phyloP scores from a whole-genome alignment of 192 early-diverging fungal genomes.

The Coemansia sp. region DNA sequence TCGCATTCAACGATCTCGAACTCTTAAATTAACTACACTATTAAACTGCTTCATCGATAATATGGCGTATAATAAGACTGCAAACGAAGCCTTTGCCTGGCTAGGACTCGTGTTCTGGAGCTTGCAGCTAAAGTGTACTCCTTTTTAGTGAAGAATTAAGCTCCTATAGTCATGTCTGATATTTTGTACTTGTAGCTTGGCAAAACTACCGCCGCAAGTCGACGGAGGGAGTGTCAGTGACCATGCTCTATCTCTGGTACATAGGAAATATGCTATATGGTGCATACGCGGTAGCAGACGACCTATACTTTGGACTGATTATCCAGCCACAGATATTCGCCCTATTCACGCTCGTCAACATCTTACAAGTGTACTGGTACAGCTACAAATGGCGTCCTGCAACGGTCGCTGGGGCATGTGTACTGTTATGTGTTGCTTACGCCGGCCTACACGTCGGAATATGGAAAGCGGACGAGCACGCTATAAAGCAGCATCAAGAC shows the following conservation, averaged over 20 bases:
- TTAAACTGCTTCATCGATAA: neutral
- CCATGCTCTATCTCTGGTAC: conserved; percentile 56
- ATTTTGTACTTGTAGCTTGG: conserved; percentile 41
- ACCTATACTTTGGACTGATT: conserved; percentile 44
- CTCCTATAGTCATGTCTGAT: conserved; percentile 12
- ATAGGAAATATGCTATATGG: conserved; percentile 49
- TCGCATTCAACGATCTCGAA: neutral
- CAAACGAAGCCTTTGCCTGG: conserved; percentile 49
- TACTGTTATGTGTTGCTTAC: conserved; percentile 34
- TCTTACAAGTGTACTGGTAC: conserved; percentile 51
- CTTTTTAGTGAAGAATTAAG: conserved; percentile 22
- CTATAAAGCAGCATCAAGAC: conserved; percentile 26
- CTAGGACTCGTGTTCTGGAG: conserved; percentile 54
- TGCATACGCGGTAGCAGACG: conserved; percentile 40
- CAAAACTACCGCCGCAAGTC: conserved; percentile 54
- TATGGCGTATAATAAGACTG: conserved; percentile 51
- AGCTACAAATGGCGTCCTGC: conserved; percentile 28
- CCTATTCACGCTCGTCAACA: conserved; percentile 48
- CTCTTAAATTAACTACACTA: conserved; percentile 4
- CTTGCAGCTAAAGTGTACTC: conserved; percentile 12
- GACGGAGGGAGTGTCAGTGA: conserved; percentile 47
- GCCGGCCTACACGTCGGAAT: conserved; percentile 47
- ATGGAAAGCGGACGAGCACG: conserved; percentile 40
- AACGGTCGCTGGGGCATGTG: neutral
- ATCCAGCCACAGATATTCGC: conserved; percentile 57